Conservation (phyloP, 345 rosid species). For the Mangifera indica region DNA sequence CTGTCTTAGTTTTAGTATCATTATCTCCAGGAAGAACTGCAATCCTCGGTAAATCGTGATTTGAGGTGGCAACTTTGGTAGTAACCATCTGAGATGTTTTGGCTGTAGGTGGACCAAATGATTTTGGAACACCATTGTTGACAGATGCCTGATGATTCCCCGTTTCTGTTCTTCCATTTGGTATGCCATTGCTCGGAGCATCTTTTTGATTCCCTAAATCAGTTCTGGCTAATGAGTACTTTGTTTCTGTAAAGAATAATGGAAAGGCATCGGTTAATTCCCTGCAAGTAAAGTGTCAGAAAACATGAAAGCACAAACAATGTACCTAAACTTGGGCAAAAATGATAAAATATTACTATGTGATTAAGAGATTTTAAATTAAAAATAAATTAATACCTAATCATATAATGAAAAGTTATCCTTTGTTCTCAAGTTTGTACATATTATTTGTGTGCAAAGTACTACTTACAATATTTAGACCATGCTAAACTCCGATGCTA, state of each 20-base stretch:
- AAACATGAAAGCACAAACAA: not conserved
- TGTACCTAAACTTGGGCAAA: too few relatives aligned
- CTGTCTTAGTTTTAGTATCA: conserved; percentile 36
- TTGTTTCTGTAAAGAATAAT: conserved; percentile 53
- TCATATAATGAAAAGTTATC: too few relatives aligned
- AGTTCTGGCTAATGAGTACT: conserved; percentile 65
- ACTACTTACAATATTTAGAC: not conserved
- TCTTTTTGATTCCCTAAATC: conserved; percentile 52
- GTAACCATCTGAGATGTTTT: conserved; percentile 35
- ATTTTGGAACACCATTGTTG: conserved; percentile 47
- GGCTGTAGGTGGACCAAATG: conserved; percentile 32
- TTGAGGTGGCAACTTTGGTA: conserved; percentile 25
- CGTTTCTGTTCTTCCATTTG: conserved; percentile 41
- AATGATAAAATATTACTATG: too few relatives aligned
- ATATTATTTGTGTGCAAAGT: too few relatives aligned
- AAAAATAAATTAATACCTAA: too few relatives aligned
- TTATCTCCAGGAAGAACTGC: conserved; percentile 44
- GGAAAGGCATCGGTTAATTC: conserved; percentile 17
- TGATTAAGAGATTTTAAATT: too few relatives aligned
- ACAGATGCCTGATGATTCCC: conserved; percentile 45
- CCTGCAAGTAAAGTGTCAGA: conserved; percentile 4
- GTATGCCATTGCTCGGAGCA: conserved; percentile 32
- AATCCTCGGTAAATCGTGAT: conserved; percentile 36
- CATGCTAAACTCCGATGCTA: not conserved
- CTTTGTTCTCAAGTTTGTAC: too few relatives aligned